Base-by-base conservation (phyloP, 345 rosid genomes). In the Brassica incana region DNA sequence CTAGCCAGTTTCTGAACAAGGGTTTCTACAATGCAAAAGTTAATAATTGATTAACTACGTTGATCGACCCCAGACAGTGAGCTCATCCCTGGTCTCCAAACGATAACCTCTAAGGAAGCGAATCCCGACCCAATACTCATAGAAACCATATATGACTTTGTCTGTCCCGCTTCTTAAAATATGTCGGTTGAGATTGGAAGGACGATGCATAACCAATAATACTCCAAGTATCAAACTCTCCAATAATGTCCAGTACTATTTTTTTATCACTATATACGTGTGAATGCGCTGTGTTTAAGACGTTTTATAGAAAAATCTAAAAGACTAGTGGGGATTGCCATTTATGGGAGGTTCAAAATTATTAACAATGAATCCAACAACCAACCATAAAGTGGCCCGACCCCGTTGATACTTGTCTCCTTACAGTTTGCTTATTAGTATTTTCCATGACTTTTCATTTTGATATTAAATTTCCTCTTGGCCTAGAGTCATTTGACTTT, bases 301-400 rank as follows among this genome's bases (percentile, higher is more conserved):
- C 59, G 35, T 45, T 43, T 11, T 30, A 8, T 15, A 45, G 48
- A 68, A 18, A 29, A 1, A 54, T 75, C 74, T 48, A 48, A 62
- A 32, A 50, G n/a, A 70, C 75, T 63, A 48, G 76, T 62, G 75
- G 80, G 54, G 29, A 8, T n/a, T 70, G 6, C 29, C 71, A 77
- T 70, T 77, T 63, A 77, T 77, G 74, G 74, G 70, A 61, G 69
- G 25, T 69, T 69, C 38, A 25, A 69, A 30, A 61, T 32, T 69
- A 61, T 77, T 32, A 4, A 69, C 69, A 69, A 61, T 69, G 74
- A 32, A 32, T 45, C 75, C 80, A 70, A 70, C 80, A 16, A 5
- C 65, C 65, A 77, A 77, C 75, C 70, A 48, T 33, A 77, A 66
- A 23, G 62, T 20, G 80, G 74, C 4, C 79, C 69, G 69, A 62